phyloP scores from a whole-genome alignment of 352 stramenopile genomes.

The Globisporangium canariense region DNA sequence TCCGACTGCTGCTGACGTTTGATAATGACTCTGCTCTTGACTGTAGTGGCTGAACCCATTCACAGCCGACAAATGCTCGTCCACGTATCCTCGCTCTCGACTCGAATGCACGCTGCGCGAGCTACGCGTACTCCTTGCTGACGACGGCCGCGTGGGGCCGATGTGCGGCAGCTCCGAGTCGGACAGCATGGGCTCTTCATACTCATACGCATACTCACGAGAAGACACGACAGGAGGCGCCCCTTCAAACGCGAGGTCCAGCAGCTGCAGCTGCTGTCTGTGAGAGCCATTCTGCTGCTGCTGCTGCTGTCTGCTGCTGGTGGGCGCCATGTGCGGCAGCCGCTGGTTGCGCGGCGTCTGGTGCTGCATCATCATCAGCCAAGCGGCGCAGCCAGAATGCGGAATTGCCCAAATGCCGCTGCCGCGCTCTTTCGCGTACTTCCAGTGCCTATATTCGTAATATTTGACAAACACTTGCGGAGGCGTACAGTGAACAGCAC shows the following conservation, averaged over 20 bases:
- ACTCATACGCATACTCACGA: slow-evolving; percentile 4
- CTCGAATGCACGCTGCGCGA: slow-evolving; percentile 5
- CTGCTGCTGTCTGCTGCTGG: not conserved
- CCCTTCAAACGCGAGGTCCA: slow-evolving; percentile 40
- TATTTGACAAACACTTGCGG: not conserved
- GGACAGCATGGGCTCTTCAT: slow-evolving; percentile 1
- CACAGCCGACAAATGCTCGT: not conserved
- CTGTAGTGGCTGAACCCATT: slow-evolving; percentile 3
- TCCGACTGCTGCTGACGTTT: not conserved
- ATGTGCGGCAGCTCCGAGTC: not conserved
- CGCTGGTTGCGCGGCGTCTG: slow-evolving; percentile 11
- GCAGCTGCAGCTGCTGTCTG: slow-evolving; percentile 25
- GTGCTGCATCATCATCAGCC: not conserved
- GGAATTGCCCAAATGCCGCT: not conserved
- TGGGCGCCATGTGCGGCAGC: not conserved
- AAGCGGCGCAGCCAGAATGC: slow-evolving; percentile 2
- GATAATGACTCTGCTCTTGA: not conserved
- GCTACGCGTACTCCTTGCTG: slow-evolving; percentile 10
- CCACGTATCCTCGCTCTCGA: slow-evolving; percentile 8
- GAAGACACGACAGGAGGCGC: not conserved
- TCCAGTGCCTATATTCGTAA: not conserved
- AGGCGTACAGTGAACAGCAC: not conserved
- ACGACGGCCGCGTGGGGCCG: not conserved
- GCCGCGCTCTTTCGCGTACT: not conserved
- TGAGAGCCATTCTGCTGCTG: slow-evolving; percentile 19